These are phyloP conservation scores for Boletus sensibilis DNA, from an alignment of 768 basidiomycete species.

Conservation along the genomic window DNA sequence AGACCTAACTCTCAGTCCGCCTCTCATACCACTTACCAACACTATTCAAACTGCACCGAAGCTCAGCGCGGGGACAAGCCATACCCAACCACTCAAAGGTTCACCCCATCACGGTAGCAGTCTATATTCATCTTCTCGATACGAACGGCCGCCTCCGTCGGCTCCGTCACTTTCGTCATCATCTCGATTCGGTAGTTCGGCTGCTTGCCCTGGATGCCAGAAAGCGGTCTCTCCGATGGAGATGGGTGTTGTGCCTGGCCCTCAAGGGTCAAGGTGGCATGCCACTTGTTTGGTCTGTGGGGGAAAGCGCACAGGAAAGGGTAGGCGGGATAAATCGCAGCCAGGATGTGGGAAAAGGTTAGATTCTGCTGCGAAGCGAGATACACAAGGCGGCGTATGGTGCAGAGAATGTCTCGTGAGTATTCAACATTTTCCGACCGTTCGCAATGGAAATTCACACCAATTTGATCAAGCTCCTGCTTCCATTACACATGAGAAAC, in stretches of 20 bases:
- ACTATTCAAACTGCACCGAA: constrained; percentile 13
- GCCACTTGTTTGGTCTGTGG: constrained; percentile 76
- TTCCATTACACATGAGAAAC: constrained; percentile 47
- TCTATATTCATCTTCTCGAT: constrained; percentile 32
- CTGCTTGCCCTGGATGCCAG: constrained; percentile 72
- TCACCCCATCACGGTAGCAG: constrained; percentile 12
- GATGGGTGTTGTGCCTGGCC: constrained; percentile 80
- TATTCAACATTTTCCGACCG: constrained; percentile 4
- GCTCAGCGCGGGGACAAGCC: neutral
- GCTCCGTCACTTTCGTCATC: constrained; percentile 15
- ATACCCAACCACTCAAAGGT: constrained; percentile 13
- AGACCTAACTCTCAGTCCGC: constrained; percentile 16
- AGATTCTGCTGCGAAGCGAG: constrained; percentile 79
- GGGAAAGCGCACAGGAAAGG: constrained; percentile 50
- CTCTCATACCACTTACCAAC: constrained; percentile 21
- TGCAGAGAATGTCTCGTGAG: constrained; percentile 82
- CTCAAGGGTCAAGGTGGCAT: constrained; percentile 82
- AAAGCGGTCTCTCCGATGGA: constrained; percentile 81
- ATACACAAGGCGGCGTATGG: constrained; percentile 69
- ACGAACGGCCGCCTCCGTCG: constrained; percentile 24
- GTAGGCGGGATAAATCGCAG: constrained; percentile 51
- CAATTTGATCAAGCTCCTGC: constrained; percentile 46
- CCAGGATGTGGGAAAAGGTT: constrained; percentile 82
- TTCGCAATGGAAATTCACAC: constrained; percentile 4
- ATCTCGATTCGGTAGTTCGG: constrained; percentile 38